These are phyloP conservation scores for Solioccasus polychromus DNA, from an alignment of 768 basidiomycete species.

Conservation along the genomic window DNA sequence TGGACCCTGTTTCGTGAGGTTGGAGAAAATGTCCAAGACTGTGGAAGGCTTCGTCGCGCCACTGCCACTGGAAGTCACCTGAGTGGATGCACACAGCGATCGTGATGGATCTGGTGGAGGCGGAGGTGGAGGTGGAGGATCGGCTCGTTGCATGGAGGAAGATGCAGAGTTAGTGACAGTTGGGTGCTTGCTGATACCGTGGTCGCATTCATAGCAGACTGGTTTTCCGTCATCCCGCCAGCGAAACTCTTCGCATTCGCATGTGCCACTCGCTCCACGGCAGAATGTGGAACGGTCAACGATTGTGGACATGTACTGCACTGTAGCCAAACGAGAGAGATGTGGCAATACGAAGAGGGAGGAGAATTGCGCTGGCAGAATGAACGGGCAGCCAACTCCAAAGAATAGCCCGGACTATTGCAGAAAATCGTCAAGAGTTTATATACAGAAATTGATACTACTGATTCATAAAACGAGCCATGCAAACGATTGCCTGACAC, in stretches of 20 bases:
- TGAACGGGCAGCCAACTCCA: not conserved
- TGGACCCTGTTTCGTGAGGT: not conserved
- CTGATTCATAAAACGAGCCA: not conserved
- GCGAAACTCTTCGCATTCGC: not conserved
- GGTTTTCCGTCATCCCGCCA: not conserved
- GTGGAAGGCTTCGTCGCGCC: not conserved
- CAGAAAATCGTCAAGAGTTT: not conserved
- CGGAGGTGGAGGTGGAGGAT: not conserved
- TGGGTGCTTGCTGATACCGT: conserved; percentile 1
- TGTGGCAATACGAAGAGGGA: not conserved
- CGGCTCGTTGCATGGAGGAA: no score
- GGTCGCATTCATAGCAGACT: not conserved
- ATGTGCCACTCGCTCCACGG: not conserved
- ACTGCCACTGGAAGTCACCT: no score
- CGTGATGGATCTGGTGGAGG: not conserved
- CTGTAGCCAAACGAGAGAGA: not conserved
- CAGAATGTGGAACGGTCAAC: not conserved
- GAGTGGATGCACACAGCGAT: not conserved
- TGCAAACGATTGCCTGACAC: conserved; percentile 9
- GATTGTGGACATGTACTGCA: not conserved
- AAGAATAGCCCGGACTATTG: not conserved
- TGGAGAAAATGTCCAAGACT: not conserved
- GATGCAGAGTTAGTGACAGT: not conserved
- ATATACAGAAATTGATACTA: not conserved
- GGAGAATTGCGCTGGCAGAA: not conserved